Conservation (phyloP, 805 yeast genomes). For the Starmerella etchellsii region DNA sequence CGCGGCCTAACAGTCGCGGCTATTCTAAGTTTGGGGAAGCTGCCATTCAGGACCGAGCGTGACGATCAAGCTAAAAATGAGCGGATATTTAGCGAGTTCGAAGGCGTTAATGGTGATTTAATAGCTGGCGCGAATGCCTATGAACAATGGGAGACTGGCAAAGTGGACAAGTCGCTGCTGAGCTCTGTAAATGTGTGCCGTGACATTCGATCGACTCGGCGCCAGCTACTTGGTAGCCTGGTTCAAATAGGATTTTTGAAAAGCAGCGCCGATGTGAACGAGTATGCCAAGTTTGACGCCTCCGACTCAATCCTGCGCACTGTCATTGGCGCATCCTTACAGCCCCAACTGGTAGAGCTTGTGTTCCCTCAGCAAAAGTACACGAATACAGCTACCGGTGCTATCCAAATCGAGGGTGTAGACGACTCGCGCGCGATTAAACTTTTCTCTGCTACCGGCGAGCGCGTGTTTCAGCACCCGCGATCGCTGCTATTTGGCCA, state of each 20-base stretch:
- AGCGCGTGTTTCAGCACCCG: constrained; percentile 75
- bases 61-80: constrained; percentile 37
- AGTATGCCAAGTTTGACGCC: constrained; percentile 32
- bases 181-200: constrained; percentile 34
- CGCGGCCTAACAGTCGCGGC: constrained; percentile 71
- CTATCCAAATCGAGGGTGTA: constrained; percentile 55
- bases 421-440: constrained; percentile 64
- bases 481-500: constrained; percentile 59
- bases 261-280: background rate
- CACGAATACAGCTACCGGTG: constrained; percentile 56
- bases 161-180: background rate
- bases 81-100: constrained; percentile 13
- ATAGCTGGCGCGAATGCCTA: constrained; percentile 52
- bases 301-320: constrained; percentile 48
- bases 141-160: constrained; percentile 33
- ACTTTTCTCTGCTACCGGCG: constrained; percentile 59
- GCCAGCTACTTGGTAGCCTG: constrained; percentile 57
- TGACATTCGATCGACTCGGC: constrained; percentile 58
- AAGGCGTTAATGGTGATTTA: constrained; percentile 57
- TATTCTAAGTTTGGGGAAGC: constrained; percentile 48
- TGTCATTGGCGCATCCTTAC: constrained; percentile 64
- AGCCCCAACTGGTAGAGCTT: constrained; percentile 72
- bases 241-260: constrained; percentile 71
- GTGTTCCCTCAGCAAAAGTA: constrained; percentile 73
- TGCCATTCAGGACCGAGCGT: constrained; percentile 51